Base-by-base conservation (phyloP, 106 monocot genomes). In the Apostasia shenzhenica region DNA sequence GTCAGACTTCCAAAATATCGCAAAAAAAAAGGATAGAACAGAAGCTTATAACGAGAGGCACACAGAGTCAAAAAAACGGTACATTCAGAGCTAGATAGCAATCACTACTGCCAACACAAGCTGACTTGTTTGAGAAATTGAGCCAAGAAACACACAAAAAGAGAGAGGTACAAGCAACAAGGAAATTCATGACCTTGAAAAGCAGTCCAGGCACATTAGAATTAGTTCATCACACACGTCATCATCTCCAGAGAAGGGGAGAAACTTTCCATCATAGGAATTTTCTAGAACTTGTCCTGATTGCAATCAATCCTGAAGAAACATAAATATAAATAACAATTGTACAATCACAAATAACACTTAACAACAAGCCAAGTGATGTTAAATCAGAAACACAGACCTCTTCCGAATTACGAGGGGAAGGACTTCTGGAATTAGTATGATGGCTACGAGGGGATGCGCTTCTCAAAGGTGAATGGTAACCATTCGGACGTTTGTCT, bases 371-470 rank as follows among this genome's bases (percentile, higher is more conserved):
- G 26, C 40, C 2, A 73, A 63, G 9, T 48, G 9, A 45, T 54
- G 54, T 43, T 39, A 48, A 8, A 63, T 26, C 40, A 62, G 45
- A 55, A 2, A 41, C n/a, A n/a, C 12, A 62, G 45, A 81, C 80
- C 82, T 82, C 66, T 60, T 79, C 74, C 46, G 67, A 72, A 72
- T 65, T 77, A 41, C 38, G 76, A 37, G 71, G 68, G 39, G 88
- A 70, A 14, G 64, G 72, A 48, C 78, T 81, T 43, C 72, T 76
- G 40, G 81, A 83, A 67, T 45, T 63, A 43, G 59, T 69, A 74
- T 54, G 78, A 0, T 65, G 67, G 12, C 62, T 74, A 51, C 45
- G 63, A 1, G 86, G 86, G 38, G 86, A 86, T 66, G 50, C 76
- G 63, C 82, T 82, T 69, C 43, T 71, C 55, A 85, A 82, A 57